Evolutionary conservation across 495 filamentous ascomycete species (phyloP).

Genomic region (Penicillium steckii): DNA sequence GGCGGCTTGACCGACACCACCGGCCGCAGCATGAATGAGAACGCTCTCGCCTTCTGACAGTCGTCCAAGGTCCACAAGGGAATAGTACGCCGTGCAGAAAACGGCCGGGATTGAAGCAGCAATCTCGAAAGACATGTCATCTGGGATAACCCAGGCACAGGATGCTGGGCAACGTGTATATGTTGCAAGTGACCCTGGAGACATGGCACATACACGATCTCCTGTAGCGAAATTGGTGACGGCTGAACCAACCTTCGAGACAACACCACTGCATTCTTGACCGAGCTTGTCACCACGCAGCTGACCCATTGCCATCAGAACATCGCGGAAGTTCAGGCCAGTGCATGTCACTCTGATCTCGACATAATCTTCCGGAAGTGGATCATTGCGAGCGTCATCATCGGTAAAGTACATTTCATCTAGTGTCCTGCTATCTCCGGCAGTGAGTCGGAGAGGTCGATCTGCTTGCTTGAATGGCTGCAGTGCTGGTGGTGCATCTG

Average conservation of each 20-base stretch:
- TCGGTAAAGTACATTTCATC: conserved; percentile 38
- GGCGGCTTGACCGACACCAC: conserved; percentile 62
- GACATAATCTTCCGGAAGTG: conserved; percentile 25
- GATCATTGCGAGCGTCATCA: conserved; percentile 9
- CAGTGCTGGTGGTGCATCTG: conserved; percentile 18
- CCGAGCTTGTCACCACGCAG: conserved; percentile 27
- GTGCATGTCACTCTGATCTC: conserved; percentile 29
- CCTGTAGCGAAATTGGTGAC: conserved; percentile 47
- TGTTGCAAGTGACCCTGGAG: conserved; percentile 33
- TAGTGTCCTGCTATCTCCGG: conserved; percentile 24
- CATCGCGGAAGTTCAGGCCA: conserved; percentile 41
- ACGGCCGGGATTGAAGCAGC: conserved; percentile 59
- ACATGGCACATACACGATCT: conserved; percentile 54
- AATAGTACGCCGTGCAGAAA: conserved; percentile 59
- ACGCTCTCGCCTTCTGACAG: conserved; percentile 52
- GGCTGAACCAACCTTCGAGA: conserved; percentile 40
- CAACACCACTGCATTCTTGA: conserved; percentile 33
- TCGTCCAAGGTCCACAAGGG: conserved; percentile 37
- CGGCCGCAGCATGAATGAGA: conserved; percentile 59
- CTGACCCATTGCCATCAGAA: conserved; percentile 38
- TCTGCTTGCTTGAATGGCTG: conserved; percentile 28
- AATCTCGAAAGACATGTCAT: conserved; percentile 47
- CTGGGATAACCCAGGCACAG: conserved; percentile 37
- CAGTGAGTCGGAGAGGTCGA: conserved; percentile 26
- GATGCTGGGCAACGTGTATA: conserved; percentile 24